These are phyloP conservation scores for Metschnikowia lachancei DNA, from an alignment of 805 yeast species.

Conservation along the genomic window DNA sequence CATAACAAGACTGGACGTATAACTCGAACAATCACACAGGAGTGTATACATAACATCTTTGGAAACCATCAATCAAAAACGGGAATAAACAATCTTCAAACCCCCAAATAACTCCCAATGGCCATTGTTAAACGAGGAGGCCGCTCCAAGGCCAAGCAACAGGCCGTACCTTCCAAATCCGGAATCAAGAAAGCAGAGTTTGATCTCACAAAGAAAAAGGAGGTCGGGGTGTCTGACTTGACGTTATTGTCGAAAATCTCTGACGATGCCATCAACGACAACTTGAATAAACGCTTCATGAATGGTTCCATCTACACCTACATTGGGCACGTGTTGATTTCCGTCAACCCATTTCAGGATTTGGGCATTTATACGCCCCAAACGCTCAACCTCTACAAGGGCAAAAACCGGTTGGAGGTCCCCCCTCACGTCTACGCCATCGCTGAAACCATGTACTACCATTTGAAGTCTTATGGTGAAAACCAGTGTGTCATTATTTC, in stretches of 20 bases:
- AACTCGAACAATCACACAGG: too few relatives aligned
- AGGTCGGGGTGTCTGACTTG: conserved; percentile 96
- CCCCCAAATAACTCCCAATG: conserved; percentile 44
- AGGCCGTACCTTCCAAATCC: conserved; percentile 54
- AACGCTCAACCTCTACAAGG: conserved; percentile 71
- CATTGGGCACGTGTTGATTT: conserved; percentile 90
- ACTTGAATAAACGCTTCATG: conserved; percentile 82
- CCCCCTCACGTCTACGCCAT: conserved; percentile 98
- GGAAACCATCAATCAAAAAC: too few relatives aligned
- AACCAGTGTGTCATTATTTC: conserved; percentile 96
- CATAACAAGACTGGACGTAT: too few relatives aligned
- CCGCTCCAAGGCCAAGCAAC: conserved; percentile 52
- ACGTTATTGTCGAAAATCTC: conserved; percentile 84
- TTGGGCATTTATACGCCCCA: conserved; percentile 90
- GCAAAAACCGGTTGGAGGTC: conserved; percentile 90
- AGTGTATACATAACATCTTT: too few relatives aligned
- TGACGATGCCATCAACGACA: conserved; percentile 90
- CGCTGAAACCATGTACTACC: conserved; percentile 95
- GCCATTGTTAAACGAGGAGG: conserved; percentile 76
- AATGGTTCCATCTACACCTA: conserved; percentile 89
- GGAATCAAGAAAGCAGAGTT: conserved; percentile 84
- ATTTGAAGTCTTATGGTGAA: conserved; percentile 89
- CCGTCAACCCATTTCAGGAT: conserved; percentile 95
- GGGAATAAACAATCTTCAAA: too few relatives aligned
- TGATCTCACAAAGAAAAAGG: conserved; percentile 83